A percentile compares a stretch with the other conserved stretches of the same genome.
Evolutionary conservation across 225 moss, liverwort and hornwort species (phyloP).

Genomic region (Straminergon stramineum): DNA sequence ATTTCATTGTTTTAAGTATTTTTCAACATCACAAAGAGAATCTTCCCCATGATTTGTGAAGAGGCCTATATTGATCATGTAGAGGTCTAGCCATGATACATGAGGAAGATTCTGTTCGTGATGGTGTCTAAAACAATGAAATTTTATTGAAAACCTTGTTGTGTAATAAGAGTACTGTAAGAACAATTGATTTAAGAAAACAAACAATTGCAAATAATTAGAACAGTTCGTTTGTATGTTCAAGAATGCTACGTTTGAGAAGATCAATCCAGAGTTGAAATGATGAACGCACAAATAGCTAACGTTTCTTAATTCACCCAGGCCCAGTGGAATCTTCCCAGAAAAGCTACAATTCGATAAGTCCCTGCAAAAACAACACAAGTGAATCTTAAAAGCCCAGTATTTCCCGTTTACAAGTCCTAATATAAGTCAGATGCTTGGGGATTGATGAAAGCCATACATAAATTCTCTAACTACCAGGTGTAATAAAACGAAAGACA

Average conservation of each 20-base stretch:
- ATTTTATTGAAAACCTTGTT: neutral
- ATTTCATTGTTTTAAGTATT: neutral
- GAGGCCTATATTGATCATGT: neutral
- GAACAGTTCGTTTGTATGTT: neutral
- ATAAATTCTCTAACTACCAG: neutral
- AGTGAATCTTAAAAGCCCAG: neutral
- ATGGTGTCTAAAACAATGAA: neutral
- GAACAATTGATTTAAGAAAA: neutral
- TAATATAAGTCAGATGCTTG: neutral
- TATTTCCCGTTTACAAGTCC: neutral
- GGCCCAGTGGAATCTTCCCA: conserved; percentile 18
- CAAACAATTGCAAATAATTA: neutral
- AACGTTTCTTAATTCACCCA: conserved; percentile 20
- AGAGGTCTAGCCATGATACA: neutral
- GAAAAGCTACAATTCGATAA: conserved; percentile 42
- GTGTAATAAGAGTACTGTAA: neutral
- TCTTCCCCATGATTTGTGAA: neutral
- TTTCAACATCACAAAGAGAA: neutral
- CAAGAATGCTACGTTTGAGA: neutral
- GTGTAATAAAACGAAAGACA: neutral
- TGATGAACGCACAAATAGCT: conserved; percentile 21
- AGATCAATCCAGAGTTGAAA: neutral
- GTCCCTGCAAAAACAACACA: conserved; percentile 21
- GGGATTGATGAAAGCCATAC: neutral
- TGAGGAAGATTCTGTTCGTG: neutral